Base-by-base conservation (phyloP, 2,329 filamentous ascomycete genomes). In the Xylaria sp. region DNA sequence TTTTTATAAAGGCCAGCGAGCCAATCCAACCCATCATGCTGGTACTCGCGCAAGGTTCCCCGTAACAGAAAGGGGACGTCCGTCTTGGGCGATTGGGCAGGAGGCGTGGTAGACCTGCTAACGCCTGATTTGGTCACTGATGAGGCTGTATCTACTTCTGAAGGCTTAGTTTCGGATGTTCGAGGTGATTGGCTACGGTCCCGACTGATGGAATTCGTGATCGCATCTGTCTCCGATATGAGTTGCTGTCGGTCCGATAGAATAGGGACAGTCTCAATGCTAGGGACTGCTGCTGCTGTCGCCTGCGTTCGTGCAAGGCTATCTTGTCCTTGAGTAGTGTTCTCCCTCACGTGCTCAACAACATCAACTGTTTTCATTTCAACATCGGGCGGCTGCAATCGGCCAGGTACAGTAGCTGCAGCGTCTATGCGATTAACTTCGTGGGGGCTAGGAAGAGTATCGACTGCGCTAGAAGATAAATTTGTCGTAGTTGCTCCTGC, bases 11-110 rank as follows among this genome's bases (percentile, higher is more conserved):
- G 86, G 0, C 94, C 93, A 1, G 94, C 94, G 56, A 99, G 89
- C 96, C 96, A 99, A 79, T 99, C 96, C 8, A 99, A 83, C n/a
- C 96, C 97, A 76, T 93, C 93, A 76, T 98, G 96, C 75, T 99
- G 96, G 77, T 99, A 99, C 79, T 97, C 95, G 79, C 97, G 92
- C 12, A 99, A 83, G 0, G 90, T 97, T 23, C 96, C 96, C 59
- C 96, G 91, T 0, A 98, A 84, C 12, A 99, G 86, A 70, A 94
- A 92, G 0, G 94, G 94, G 12, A 96, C 88, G 8, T 92, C 90
- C 0, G 90, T 94, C 73, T 91, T 92, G 67, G 86, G 84, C 0
- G 76, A 76, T 1, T 79, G 76, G 0, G 79, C 75, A 18, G 78
- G 74, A 1, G 80, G 79, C 2, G 81, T 80, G 1, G 71, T 73